Conservation (phyloP, 2,329 filamentous ascomycete species). For the Trichoderma sp. region DNA sequence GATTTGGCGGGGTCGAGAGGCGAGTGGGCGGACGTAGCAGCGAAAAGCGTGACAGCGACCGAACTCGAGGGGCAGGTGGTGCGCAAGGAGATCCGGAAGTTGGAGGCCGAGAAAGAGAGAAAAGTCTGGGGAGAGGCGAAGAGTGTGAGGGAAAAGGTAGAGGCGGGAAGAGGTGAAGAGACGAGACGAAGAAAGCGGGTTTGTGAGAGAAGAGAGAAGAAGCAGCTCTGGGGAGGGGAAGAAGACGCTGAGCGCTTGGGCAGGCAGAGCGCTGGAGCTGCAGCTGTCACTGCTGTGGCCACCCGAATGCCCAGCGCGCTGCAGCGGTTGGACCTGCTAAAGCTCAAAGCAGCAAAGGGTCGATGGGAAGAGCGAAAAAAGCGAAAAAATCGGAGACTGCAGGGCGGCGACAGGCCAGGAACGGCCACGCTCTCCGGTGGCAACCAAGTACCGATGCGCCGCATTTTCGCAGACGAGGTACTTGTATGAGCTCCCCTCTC, state of each 20-base stretch:
- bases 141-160: conserved; percentile 36
- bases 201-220: conserved; percentile 28
- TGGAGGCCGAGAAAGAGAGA: conserved; percentile 34
- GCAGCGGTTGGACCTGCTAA: conserved; percentile 18
- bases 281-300: conserved; percentile 20
- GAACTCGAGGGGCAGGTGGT: conserved; percentile 28
- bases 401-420: conserved; percentile 13
- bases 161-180: conserved; percentile 37
- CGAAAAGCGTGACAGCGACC: conserved; percentile 26
- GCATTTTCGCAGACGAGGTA: background rate
- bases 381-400: conserved; percentile 2
- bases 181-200: conserved; percentile 27
- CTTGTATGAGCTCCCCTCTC: background rate
- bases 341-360: conserved; percentile 6
- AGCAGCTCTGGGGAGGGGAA: conserved; percentile 15
- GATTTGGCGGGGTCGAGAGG: conserved; percentile 41
- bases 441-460: background rate
- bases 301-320: conserved; percentile 10
- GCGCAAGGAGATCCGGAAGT: conserved; percentile 31
- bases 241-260: conserved; percentile 31
- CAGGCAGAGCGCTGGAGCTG: conserved; percentile 4
- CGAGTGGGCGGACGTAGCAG: conserved; percentile 31
- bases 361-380: background rate
- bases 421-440: conserved; percentile 15
- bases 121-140: conserved; percentile 33